Base-by-base conservation (phyloP, 805 yeast species). In the Metschnikowia noctiluminum region DNA sequence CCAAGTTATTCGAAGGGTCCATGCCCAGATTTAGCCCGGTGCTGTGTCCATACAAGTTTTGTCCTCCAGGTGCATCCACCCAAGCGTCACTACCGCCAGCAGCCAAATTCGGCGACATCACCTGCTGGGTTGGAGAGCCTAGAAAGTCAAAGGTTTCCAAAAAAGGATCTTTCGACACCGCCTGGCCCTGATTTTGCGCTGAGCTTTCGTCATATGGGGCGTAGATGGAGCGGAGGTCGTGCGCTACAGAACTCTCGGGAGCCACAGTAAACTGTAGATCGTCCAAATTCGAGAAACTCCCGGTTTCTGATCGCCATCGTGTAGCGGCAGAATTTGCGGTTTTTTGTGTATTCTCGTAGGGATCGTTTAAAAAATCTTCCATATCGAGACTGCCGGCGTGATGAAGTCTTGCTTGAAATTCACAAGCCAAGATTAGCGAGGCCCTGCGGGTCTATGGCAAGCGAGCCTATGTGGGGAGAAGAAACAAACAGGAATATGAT, bases 1-100 rank as follows among this genome's bases (percentile, higher is more conserved):
- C 75, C 40, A 72, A 56, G 52, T 64, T 68, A 41, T 49, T 50
- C 38, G 48, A 34, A n/a, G 51, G 47, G 35, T 51, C 55, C 35
- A 35, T 13, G 7, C 45, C 52, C 15, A 46, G 34, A 31, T 43
- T 45, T 26, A 49, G 42, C 14, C 28, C 40, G 31, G 42, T 40
- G 4, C 49, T 48, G 32, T 50, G 57, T 6, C 44, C 45, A 26
- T 48, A 46, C 43, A 36, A 14, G 41, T 37, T 28, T 37, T 53
- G 38, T 21, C 42, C 27, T 41, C 30, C 35, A 12, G 30, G 43
- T 38, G n/a, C 35, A 16, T 48, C 46, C 10, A 35, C 27, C 45
- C 43, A 38, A 0, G 43, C 42, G 30, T 46, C 51, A 14, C 26
- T 43, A 32, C 32, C 43, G 32, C 45, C 46, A 4, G 41, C 31